These are phyloP conservation scores for Piper longum DNA, from an alignment of 164 flowering plant genomes.

Conservation along the genomic window DNA sequence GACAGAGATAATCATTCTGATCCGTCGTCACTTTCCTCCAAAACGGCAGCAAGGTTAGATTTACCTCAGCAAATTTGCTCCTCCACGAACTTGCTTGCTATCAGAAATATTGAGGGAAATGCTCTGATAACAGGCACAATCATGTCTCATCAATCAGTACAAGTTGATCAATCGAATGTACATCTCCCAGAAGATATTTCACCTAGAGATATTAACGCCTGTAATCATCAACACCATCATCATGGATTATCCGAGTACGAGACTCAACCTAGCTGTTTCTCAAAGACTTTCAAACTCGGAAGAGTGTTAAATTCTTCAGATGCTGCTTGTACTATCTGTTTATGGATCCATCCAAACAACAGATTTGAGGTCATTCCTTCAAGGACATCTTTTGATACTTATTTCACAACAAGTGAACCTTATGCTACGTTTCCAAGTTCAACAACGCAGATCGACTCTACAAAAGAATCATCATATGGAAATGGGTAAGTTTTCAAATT, in stretches of 20 bases:
- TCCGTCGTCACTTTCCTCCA: conserved; percentile 23
- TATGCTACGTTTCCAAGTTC: conserved; percentile 22
- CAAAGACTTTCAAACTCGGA: conserved; percentile 20
- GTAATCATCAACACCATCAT: conserved; percentile 2
- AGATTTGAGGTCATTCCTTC: conserved; percentile 21
- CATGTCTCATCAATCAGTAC: conserved; percentile 12
- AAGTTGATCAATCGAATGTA: conserved; percentile 13
- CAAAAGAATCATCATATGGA: conserved; percentile 13
- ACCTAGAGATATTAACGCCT: conserved; percentile 6
- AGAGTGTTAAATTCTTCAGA: conserved; percentile 19
- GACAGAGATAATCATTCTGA: conserved; percentile 25
- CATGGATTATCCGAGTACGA: conserved; percentile 22
- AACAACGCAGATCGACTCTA: conserved; percentile 6
- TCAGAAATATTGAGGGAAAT: conserved; percentile 48
- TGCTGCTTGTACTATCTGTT: conserved; percentile 16
- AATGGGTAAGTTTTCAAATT: conserved; percentile 22
- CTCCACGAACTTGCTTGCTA: conserved; percentile 19
- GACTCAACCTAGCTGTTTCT: conserved; percentile 34
- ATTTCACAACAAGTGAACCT: conserved; percentile 23
- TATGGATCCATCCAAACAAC: conserved; percentile 17
- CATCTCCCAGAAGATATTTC: conserved; percentile 9
- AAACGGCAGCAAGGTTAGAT: conserved; percentile 18
- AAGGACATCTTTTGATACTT: conserved; percentile 20
- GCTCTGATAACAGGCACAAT: conserved; percentile 26
- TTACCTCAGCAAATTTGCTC: conserved; percentile 10